Base-by-base conservation (phyloP, 441 rosid genomes). In the Mallotus japonicus region DNA sequence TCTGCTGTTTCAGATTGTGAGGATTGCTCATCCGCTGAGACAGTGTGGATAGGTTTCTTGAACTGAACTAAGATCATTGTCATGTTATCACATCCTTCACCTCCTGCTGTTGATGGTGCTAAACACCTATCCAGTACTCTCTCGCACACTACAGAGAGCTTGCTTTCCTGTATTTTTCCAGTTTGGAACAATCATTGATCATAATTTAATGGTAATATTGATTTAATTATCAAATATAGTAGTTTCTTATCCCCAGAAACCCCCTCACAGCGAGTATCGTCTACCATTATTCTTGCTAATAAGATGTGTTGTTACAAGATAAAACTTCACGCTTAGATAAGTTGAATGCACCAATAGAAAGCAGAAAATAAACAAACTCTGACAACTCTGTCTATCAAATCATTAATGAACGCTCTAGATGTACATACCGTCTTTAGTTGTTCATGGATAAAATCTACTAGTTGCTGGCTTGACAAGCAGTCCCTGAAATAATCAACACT, bases 1-100 rank as follows among this genome's bases (percentile, higher is more conserved):
- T 59, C 81, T 0, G 80, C 80, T 62, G 83, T 59, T 64, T 74
- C 65, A 34, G 87, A 75, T 55, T 80, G 76, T 5, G 86, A 70
- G 65, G 86, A 78, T 72, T 86, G 85, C 66, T 75, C 70, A 15
- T 79, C 79, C 4, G 73, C 73, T 19, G 87, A 73, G 17, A 71
- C 40, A n/a, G 65, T 14, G 5, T 79, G 66, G 76, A 84, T 60
- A n/a, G 92, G 88, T 77, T 91, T 95, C 89, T 89, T 92, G 83
- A 95, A 90, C 79, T 87, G 98, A 66, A 92, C 96, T 81, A 91
- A 77, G 81, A 92, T 91, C 97, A 95, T 95, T 53, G 99, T 95
- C 99, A 95, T 95, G 78, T 95, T 95, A 82, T 95, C 99, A 56
- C 99, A 92, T 73, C 99, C 99, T 85, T 92, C 96, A 5, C 99